Evolutionary conservation across 2,329 filamentous ascomycete genomes (phyloP), one percentile per base, ranked within the genome.

Genomic region (Aphanoascus verrucosus): DNA sequence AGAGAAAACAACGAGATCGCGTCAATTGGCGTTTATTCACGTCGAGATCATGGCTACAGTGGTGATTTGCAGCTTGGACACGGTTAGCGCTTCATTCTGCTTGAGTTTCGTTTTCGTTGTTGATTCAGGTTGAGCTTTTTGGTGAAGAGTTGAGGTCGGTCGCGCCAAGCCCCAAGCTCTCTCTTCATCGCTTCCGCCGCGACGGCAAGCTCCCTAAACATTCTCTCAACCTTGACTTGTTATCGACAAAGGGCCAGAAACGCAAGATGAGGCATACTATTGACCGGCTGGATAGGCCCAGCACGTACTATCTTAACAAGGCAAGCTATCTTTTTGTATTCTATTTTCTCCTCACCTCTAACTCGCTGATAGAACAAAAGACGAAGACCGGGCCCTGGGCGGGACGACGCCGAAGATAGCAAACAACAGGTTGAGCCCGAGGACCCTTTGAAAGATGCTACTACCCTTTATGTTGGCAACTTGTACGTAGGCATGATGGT

Each of bases 381-480:
- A 66, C 76, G 79, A 65, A 82, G 82, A 69, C 75, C 76, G 61
- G 77, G 78, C 62, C 78, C 82, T 56, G 74, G 74, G 44, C 77
- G 80, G 59, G 79, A 85, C 60, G 79, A 77, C 5, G 67, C 77
- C 45, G 77, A 82, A 49, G 77, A 78, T 42, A 76, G 79, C 35
- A 75, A 77, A 38, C 72, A 72, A n/a, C 62, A 67, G 51, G 70
- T 69, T n/a, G 81, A 85, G 40, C 72, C 80, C 43, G 83, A 88
- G 56, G 88, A 95, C 60, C 88, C 88, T 58, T 77, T 98, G 56
- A 85, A 81, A 59, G 78, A 93, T 67, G 89, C 93, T 40, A 90
- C 91, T 7, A 98, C 93, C 0, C 86, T 98, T 67, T 98, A 98
- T 66, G 91, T 98, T 45, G 93, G 93, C 64, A 98, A 98, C 69